Conservation (phyloP, 768 basidiomycete genomes). For the Porphyrellus cyaneotinctus region DNA sequence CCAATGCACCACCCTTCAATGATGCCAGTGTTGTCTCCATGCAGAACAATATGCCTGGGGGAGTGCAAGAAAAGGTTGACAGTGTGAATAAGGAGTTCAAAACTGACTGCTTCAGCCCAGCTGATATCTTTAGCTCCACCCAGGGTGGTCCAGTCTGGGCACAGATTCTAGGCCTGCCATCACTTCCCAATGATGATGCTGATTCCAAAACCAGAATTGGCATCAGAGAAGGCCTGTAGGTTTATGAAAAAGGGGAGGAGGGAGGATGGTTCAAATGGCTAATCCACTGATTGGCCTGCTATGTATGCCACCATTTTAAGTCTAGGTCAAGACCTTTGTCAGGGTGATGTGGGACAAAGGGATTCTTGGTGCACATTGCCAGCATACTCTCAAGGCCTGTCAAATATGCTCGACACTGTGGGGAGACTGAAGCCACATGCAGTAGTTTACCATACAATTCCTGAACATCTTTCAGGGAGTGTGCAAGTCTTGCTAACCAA, state of each 20-base stretch:
- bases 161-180: neutral
- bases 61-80: neutral
- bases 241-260: neutral
- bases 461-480: constrained; percentile 3
- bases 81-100: neutral
- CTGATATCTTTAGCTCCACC: neutral
- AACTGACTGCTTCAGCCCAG: neutral
- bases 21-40: neutral
- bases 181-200: neutral
- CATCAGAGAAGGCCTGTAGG: neutral
- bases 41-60: neutral
- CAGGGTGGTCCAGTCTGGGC: neutral
- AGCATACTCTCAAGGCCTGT: no score
- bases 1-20: neutral
- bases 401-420: no score
- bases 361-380: no score
- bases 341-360: constrained; percentile 17
- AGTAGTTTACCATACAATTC: constrained; percentile 6
- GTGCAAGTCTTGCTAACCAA: no score
- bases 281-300: no score
- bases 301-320: no score
- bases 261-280: neutral
- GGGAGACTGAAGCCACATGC: constrained; percentile 21
- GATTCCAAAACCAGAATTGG: neutral
- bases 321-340: no score